phyloP scores from a whole-genome alignment of 768 basidiomycete genomes.

The Boletales sp. region DNA sequence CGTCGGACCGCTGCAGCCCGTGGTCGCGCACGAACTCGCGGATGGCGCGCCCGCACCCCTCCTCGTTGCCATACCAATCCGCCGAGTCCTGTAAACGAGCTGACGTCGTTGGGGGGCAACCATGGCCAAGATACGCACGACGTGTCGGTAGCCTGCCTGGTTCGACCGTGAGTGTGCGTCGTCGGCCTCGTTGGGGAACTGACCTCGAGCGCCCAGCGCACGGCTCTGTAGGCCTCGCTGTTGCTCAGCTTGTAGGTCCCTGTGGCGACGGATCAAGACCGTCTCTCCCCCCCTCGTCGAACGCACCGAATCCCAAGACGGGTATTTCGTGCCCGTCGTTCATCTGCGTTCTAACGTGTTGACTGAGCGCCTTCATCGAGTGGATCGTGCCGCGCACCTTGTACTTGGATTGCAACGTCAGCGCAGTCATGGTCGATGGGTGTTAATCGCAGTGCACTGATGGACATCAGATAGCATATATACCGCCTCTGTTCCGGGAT shows the following conservation, averaged over 20 bases:
- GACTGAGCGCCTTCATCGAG: not conserved
- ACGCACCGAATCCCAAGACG: conserved; percentile 10
- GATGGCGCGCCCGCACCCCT: conserved; percentile 59
- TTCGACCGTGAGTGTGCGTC: not conserved
- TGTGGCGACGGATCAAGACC: not conserved
- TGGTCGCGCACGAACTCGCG: conserved; percentile 46
- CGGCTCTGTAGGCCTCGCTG: conserved; percentile 1
- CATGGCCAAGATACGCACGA: conserved; percentile 1
- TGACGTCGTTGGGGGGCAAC: not conserved
- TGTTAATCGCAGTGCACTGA: too few relatives aligned
- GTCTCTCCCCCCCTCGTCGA: not conserved
- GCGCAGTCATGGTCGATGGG: not conserved
- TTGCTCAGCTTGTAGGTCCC: conserved; percentile 7
- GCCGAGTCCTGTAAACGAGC: not conserved
- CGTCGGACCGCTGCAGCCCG: conserved; percentile 39
- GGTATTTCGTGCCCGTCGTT: conserved; percentile 7
- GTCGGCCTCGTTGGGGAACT: not conserved
- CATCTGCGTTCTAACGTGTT: not conserved
- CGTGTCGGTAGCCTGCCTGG: conserved; percentile 9
- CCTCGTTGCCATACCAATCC: conserved; percentile 46
- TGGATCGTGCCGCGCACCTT: conserved; percentile 1
- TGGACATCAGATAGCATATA: too few relatives aligned
- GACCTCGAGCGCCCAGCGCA: conserved; percentile 10
- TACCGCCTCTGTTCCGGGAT: too few relatives aligned
- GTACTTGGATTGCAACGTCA: conserved; percentile 6